Percentiles rank a stretch among this genome's conserved stretches.
Evolutionary conservation across 305 asterid species (phyloP).

Genomic region (Fraxinus albicans): DNA sequence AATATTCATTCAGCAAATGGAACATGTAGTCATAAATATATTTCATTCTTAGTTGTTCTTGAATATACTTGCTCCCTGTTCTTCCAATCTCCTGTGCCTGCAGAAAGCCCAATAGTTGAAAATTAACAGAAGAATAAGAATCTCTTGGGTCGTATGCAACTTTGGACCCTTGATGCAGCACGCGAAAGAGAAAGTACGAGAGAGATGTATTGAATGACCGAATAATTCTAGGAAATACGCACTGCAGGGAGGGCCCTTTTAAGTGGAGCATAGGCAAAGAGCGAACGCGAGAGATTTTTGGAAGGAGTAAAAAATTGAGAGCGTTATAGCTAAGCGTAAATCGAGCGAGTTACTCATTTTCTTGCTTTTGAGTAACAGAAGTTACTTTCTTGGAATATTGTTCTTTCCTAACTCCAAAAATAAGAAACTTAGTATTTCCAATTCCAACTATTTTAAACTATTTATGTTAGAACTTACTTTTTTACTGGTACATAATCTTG

Average conservation of each 20-base stretch:
- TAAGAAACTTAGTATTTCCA: neutral
- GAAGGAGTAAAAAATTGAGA: neutral
- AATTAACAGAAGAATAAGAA: neutral
- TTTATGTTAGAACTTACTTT: neutral
- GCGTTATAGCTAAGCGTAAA: neutral
- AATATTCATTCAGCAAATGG: constrained; percentile 64
- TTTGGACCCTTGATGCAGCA: neutral
- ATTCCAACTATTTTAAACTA: neutral
- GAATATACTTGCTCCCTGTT: constrained; percentile 65
- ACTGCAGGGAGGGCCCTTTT: neutral
- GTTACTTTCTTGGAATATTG: neutral
- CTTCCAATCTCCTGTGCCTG: constrained; percentile 80
- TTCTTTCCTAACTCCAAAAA: neutral
- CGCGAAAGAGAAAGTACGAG: too few species aligned
- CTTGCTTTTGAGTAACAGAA: neutral
- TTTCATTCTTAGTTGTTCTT: constrained; percentile 60
- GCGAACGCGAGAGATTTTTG: neutral
- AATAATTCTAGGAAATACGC: neutral
- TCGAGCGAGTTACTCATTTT: neutral
- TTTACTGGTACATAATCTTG: neutral
- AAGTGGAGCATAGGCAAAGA: neutral
- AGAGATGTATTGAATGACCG: too few species aligned
- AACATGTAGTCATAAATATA: constrained; percentile 66
- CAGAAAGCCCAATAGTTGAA: neutral
- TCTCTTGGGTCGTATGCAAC: neutral